A percentile compares a stretch with the other conserved stretches of the same genome.
Conservation (phyloP, 257 asterid species). For the Solanum peruvianum region DNA sequence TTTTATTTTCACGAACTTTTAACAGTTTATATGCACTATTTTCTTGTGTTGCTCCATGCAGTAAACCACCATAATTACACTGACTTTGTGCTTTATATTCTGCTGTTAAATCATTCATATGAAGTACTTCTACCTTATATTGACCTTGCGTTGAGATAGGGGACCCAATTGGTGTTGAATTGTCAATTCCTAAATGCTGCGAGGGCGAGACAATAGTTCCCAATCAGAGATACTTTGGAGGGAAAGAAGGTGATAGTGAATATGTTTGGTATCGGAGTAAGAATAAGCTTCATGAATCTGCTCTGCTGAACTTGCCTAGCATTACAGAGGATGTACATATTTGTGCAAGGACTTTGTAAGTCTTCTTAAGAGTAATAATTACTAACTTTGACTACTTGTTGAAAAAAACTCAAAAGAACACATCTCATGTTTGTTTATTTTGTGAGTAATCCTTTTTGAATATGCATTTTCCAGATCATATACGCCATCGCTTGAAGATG, state of each 20-base stretch:
- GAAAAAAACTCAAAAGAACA: not conserved
- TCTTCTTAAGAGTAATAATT: not conserved
- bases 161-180: conserved; percentile 64
- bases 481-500: conserved; percentile 71
- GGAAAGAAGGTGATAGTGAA: conserved; percentile 77
- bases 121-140: conserved; percentile 38
- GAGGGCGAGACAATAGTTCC: conserved; percentile 84
- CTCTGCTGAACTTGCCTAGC: conserved; percentile 39
- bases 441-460: not conserved
- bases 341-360: conserved; percentile 57
- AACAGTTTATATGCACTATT: not conserved
- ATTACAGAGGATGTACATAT: conserved; percentile 33
- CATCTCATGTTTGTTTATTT: not conserved
- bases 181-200: conserved; percentile 67
- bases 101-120: not conserved
- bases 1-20: not conserved
- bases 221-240: conserved; percentile 65
- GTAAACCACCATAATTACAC: not conserved
- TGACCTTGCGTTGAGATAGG: conserved; percentile 31
- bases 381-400: not conserved
- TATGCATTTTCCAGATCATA: conserved; percentile 42
- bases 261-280: conserved; percentile 75
- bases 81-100: not conserved
- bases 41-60: not conserved
- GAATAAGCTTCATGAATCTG: conserved; percentile 51